Evolutionary conservation across 1,284 basidiomycete genomes (phyloP).

Genomic region (Wallemia hederae): DNA sequence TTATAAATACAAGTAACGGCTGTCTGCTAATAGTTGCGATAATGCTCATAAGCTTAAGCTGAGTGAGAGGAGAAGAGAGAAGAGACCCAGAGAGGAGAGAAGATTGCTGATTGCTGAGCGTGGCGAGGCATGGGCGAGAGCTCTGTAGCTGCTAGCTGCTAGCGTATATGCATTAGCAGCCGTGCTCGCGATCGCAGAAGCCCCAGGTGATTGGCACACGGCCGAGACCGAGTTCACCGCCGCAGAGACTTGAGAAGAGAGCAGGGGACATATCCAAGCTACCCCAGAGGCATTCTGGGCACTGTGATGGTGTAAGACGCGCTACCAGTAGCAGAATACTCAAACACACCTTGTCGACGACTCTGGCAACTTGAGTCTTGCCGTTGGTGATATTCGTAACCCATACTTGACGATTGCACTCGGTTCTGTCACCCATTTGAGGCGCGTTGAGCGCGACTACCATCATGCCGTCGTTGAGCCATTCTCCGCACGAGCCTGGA

Average conservation of each 20-base stretch:
- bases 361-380: neutral
- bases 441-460: neutral
- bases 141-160: too few species aligned
- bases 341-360: neutral
- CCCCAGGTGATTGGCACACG: neutral
- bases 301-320: neutral
- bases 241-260: neutral
- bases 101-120: too few species aligned
- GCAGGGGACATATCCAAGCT: neutral
- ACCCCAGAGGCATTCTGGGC: neutral
- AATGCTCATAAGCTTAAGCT: too few species aligned
- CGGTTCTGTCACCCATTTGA: neutral
- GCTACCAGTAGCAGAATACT: too few species aligned
- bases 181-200: neutral
- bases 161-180: neutral
- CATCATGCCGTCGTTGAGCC: neutral
- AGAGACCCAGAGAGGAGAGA: too few species aligned
- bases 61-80: too few species aligned
- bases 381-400: neutral
- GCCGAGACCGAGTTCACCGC: neutral
- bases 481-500: neutral
- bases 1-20: too few species aligned
- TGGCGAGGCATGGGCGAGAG: too few species aligned
- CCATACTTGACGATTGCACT: neutral
- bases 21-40: too few species aligned